Percentiles rank a stretch among this genome's conserved stretches.
Conservation (phyloP, 2,329 filamentous ascomycete genomes). For the Pseudocercospora vitis region DNA sequence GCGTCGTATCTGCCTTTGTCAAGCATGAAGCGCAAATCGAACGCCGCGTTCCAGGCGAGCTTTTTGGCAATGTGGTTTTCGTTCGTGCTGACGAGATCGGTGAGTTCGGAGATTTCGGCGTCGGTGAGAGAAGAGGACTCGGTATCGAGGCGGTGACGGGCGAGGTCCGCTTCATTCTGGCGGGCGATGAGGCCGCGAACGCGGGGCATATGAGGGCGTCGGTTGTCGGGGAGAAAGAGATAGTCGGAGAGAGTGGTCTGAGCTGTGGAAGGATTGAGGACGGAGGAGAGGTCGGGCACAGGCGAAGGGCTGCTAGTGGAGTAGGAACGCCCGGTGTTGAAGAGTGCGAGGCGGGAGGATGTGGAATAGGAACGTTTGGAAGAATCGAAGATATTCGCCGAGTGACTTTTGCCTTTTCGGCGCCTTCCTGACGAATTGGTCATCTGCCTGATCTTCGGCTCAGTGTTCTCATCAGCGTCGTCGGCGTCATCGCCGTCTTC, state of each 20-base stretch:
- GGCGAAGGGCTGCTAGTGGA: constrained; percentile 5
- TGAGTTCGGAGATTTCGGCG: constrained; percentile 15
- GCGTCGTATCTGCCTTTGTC: constrained; percentile 30
- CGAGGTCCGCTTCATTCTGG: constrained; percentile 10
- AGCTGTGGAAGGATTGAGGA: constrained; percentile 19
- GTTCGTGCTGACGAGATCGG: constrained; percentile 12
- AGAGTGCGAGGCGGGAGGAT: background rate
- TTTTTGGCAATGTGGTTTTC: constrained; percentile 24
- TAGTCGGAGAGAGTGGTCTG: constrained; percentile 30
- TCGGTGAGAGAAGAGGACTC: constrained; percentile 7
- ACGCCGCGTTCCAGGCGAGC: constrained; percentile 29
- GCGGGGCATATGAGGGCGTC: constrained; percentile 4
- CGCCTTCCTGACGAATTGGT: background rate
- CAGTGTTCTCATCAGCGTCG: background rate
- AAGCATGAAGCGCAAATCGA: constrained; percentile 32
- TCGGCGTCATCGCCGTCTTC: background rate
- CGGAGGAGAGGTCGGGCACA: constrained; percentile 3
- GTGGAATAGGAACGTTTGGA: constrained; percentile 18
- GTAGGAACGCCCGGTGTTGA: constrained; percentile 8
- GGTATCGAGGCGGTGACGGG: constrained; percentile 4
- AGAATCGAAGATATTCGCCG: constrained; percentile 10
- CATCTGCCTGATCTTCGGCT: background rate
- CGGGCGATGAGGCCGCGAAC: constrained; percentile 22
- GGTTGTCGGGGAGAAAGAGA: constrained; percentile 22
- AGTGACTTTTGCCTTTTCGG: background rate